These are phyloP conservation scores for Dactylellina parvicollis DNA, from an alignment of 2,329 filamentous ascomycete genomes.

Conservation along the genomic window DNA sequence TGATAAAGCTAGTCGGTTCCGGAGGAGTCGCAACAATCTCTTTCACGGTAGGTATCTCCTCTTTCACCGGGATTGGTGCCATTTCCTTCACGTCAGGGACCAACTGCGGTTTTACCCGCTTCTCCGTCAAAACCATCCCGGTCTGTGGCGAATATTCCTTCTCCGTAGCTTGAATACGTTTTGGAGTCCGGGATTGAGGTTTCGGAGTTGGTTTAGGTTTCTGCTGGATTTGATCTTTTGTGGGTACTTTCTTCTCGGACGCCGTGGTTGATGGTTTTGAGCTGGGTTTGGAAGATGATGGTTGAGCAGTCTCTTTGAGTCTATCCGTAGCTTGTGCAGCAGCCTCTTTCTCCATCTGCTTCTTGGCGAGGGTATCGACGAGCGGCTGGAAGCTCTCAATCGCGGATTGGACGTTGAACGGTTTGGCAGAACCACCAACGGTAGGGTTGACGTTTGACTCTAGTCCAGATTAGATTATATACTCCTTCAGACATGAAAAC, in stretches of 20 bases:
- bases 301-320: not conserved
- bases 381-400: slow-evolving; percentile 52
- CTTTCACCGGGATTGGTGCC: slow-evolving; percentile 12
- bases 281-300: slow-evolving; percentile 7
- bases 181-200: slow-evolving; percentile 30
- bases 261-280: slow-evolving; percentile 9
- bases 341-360: slow-evolving; percentile 41
- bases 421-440: slow-evolving; percentile 22
- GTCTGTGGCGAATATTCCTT: slow-evolving; percentile 46
- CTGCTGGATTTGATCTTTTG: slow-evolving; percentile 48
- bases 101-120: slow-evolving; percentile 36
- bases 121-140: slow-evolving; percentile 47
- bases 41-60: slow-evolving; percentile 17
- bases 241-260: slow-evolving; percentile 17
- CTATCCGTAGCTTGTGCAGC: slow-evolving; percentile 12
- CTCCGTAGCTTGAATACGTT: slow-evolving; percentile 48
- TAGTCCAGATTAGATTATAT: slow-evolving; percentile 2
- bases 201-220: slow-evolving; percentile 33
- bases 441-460: slow-evolving; percentile 38
- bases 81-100: slow-evolving; percentile 48
- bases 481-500: not conserved
- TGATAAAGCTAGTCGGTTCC: slow-evolving; percentile 3
- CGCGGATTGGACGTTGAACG: slow-evolving; percentile 48
- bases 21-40: slow-evolving; percentile 21
- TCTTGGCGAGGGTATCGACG: slow-evolving; percentile 54